Evolutionary conservation across 1,284 basidiomycete species (phyloP), one percentile per base, ranked within the genome.

Genomic region (Cryptococcus sp.): DNA sequence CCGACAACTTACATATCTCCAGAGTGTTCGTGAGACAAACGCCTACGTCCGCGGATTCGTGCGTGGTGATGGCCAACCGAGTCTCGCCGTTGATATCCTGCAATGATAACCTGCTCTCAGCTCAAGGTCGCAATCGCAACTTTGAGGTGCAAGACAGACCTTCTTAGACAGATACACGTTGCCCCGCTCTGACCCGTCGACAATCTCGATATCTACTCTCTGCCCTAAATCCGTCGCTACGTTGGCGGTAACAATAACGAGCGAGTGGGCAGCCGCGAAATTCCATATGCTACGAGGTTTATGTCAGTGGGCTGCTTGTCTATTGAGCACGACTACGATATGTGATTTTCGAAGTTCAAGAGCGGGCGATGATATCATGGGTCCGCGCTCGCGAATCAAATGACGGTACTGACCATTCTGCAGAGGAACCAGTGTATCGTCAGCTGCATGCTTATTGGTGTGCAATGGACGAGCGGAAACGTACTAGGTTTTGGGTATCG

Each of bases 241-340:
- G 73, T 95, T 95, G 56, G 93, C 92, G 0, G 95, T 97, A 66
- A 97, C 91, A 66, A 99, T 91, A 69, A 95, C 90, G 30, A 96
- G 86, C 7, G 90, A 85, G 69, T 92, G 86, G 2, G 83, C 80
- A 70, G 93, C 88, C n/a, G 88, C 93, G 51, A 88, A 83, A 75
- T 97, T 94, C 93, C 93, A 97, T 60, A 96, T 87, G 78, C 93
- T 96, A 80, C 30, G 30, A 35, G 30, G 13, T 5, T 2, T 3
- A 35, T 35, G 30, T 35, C 13, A 35, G 30, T 35, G 30, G 13
- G 30, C 30, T 35, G 30, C 30, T 35, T 13, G 30, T 8, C 5
- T 5, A 13, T 35, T 8, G 30, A 13, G 13, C 13, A 35, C 13
- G 13, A 4, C 7, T 13, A 4, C 10, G 30, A 35, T 35, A 25